Base-by-base conservation (phyloP, 805 yeast genomes). In the Yarrowia phangngaensis region DNA sequence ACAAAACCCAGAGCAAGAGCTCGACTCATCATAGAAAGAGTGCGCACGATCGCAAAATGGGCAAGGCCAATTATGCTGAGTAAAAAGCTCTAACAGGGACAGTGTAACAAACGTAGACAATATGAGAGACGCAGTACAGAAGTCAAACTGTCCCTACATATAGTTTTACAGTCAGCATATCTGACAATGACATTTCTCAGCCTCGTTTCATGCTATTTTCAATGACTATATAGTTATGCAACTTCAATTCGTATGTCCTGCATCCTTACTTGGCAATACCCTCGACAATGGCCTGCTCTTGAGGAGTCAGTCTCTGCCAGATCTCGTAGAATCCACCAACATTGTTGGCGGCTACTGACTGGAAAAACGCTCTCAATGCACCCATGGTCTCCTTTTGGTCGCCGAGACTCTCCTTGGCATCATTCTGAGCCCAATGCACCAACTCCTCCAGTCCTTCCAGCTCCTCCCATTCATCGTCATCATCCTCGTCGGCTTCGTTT, bases 381-480 rank as follows among this genome's bases (percentile, higher is more conserved):
- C 27, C 16, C 51, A 20, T 17, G 26, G 28, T 34, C 7, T 22
- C 41, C 38, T 51, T 30, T 20, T 36, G 32, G 26, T 36, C 40
- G 13, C 14, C 29, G 17, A 35, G 12, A 26, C 13, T 36, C 7
- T 20, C 33, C 15, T 28, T 23, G 6, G 32, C 28, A 8, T 35
- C 47, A 34, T 52, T 31, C 16, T 38, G 54, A 49, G 50, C 20
- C 47, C 56, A 49, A 36, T 59, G 17, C 3, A 52, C 59, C 23
- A 54, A 50, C 56, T 54, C 65, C 49, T 45, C 53, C 43, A 29
- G 50, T 38, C 24, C 40, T 49, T 30, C 47, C 4, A 41, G 35
- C 20, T 66, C 70, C 31, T 64, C 69, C 70, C 70, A 66, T 12
- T 58, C 77, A 12, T 58, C 71, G 7, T 66, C 73, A 2, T 59